phyloP scores from a whole-genome alignment of 805 yeast genomes.

The Zygosaccharomyces kombuchaensis region DNA sequence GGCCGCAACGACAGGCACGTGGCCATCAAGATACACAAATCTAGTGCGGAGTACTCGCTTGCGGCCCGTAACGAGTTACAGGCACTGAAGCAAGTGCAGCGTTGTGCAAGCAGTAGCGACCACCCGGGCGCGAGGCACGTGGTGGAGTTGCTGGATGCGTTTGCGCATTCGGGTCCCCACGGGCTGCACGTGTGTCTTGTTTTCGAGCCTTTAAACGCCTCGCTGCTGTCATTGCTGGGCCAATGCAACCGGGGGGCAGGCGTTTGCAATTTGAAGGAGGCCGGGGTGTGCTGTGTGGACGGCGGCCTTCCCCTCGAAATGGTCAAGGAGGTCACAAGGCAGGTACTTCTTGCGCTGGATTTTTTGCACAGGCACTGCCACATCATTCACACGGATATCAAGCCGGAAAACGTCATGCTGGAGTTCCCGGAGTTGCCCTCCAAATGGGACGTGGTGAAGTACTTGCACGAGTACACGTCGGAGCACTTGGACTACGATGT shows the following conservation, averaged over 20 bases:
- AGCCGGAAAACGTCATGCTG: conserved; percentile 9
- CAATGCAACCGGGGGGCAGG: conserved; percentile 14
- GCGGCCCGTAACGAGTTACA: conserved; percentile 64
- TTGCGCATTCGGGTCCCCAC: conserved; percentile 54
- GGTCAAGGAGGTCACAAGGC: conserved; percentile 54
- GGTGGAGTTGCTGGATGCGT: conserved; percentile 52
- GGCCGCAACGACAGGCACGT: conserved; percentile 41
- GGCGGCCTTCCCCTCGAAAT: conserved; percentile 53
- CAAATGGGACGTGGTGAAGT: conserved; percentile 3
- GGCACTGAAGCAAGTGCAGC: conserved; percentile 39
- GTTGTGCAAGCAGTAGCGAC: conserved; percentile 24
- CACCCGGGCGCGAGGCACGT: conserved; percentile 52
- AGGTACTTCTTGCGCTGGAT: conserved; percentile 51
- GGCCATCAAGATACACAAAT: conserved; percentile 59
- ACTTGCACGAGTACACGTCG: not conserved
- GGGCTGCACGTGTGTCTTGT: conserved; percentile 66
- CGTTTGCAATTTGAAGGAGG: conserved; percentile 28
- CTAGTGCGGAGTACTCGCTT: conserved; percentile 49
- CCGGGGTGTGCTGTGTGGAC: conserved; percentile 38
- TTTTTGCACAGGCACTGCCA: conserved; percentile 45
- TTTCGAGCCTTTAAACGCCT: conserved; percentile 62
- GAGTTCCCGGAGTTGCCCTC: conserved; percentile 3
- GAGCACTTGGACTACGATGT: not conserved
- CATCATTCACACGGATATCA: conserved; percentile 3
- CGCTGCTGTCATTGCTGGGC: conserved; percentile 32